Percentiles rank a stretch among this genome's conserved stretches.
phyloP scores from a whole-genome alignment of 352 stramenopile species.

The Globisporangium emineosum region DNA sequence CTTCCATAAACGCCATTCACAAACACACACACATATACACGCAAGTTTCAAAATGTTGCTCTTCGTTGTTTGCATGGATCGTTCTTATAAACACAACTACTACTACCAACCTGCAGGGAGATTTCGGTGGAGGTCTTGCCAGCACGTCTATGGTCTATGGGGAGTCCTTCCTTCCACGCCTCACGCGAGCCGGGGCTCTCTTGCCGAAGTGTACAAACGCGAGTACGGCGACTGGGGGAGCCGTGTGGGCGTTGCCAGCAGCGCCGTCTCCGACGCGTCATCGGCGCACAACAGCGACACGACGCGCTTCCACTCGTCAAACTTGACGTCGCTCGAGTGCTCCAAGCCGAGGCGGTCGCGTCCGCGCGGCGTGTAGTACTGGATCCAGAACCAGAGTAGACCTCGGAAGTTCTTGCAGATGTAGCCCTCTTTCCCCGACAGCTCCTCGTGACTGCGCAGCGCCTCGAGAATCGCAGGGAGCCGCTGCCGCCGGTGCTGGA shows the following conservation, averaged over 20 bases:
- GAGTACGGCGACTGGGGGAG: slow-evolving; percentile 72
- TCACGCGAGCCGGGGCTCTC: slow-evolving; percentile 15
- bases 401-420: slow-evolving; percentile 90
- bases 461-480: slow-evolving; percentile 69
- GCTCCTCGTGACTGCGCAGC: slow-evolving; percentile 61
- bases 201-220: slow-evolving; percentile 35
- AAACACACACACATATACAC: background rate
- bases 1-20: background rate
- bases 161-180: background rate
- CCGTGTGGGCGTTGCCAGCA: slow-evolving; percentile 52
- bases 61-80: background rate
- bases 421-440: slow-evolving; percentile 63
- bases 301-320: slow-evolving; percentile 92
- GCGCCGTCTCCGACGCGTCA: slow-evolving; percentile 83
- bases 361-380: slow-evolving; percentile 94
- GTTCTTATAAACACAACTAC: background rate
- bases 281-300: slow-evolving; percentile 91
- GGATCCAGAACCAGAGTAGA: slow-evolving; percentile 94
- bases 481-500: slow-evolving; percentile 87
- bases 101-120: background rate
- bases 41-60: background rate
- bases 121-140: background rate
- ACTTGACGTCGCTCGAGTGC: slow-evolving; percentile 94
- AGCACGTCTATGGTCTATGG: slow-evolving; percentile 9
- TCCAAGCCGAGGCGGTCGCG: slow-evolving; percentile 93